phyloP scores from a whole-genome alignment of 2,329 filamentous ascomycete species.

The Clonostachys sp. region DNA sequence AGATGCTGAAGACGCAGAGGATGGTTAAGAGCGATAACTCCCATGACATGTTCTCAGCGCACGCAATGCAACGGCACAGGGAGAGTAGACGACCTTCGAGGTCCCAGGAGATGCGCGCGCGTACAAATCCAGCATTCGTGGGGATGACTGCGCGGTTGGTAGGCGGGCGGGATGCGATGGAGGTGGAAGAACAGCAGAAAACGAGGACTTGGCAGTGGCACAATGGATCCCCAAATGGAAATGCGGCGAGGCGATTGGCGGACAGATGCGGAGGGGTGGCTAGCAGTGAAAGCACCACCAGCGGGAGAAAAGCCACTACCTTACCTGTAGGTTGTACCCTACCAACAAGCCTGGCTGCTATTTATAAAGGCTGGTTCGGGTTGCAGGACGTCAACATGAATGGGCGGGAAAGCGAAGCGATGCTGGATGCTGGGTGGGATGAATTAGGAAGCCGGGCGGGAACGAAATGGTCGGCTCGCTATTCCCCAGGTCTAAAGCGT shows the following conservation, averaged over 20 bases:
- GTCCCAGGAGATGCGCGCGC: background rate
- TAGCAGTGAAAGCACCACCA: background rate
- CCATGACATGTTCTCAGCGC: conserved; percentile 38
- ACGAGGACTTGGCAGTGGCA: conserved; percentile 1
- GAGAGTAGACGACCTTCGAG: background rate
- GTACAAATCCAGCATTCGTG: conserved; percentile 3
- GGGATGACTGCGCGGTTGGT: background rate
- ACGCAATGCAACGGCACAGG: conserved; percentile 1
- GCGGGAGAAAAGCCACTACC: too few species aligned
- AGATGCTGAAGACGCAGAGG: conserved; percentile 29
- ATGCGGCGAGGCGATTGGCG: background rate
- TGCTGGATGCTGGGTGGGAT: too few species aligned
- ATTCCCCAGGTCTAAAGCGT: too few species aligned
- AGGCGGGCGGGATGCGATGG: background rate
- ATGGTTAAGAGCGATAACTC: conserved; percentile 31
- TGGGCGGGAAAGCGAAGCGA: too few species aligned
- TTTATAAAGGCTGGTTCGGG: too few species aligned
- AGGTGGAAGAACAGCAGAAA: background rate
- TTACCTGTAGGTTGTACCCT: too few species aligned
- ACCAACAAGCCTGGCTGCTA: too few species aligned
- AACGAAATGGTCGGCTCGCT: too few species aligned
- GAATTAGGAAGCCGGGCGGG: too few species aligned
- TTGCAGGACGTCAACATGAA: too few species aligned
- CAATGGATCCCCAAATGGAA: background rate
- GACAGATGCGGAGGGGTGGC: background rate